Evolutionary conservation across 129 eudicot genomes (phyloP).

Genomic region (Escallonia herrerae): DNA sequence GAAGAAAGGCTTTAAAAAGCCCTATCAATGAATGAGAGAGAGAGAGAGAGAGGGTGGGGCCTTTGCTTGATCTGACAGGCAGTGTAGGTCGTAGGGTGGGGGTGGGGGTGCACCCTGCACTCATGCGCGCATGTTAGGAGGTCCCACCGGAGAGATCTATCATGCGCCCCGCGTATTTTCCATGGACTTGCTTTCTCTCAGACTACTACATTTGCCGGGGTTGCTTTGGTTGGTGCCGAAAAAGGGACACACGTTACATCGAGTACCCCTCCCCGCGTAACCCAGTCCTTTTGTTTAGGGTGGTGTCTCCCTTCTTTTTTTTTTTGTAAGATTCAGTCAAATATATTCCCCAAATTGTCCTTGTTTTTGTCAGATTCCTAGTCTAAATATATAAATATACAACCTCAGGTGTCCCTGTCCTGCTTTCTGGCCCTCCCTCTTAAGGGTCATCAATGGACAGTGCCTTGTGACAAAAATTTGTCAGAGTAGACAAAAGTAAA

Average conservation of each 20-base stretch:
- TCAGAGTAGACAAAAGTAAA: no score
- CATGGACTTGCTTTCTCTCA: no score
- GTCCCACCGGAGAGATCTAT: conserved; percentile 13
- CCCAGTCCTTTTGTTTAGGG: conserved; percentile 39
- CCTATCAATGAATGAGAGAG: conserved; percentile 4
- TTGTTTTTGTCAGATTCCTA: not conserved
- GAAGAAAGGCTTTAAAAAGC: not conserved
- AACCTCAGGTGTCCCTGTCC: no score
- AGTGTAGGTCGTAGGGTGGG: conserved; percentile 1
- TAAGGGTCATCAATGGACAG: no score
- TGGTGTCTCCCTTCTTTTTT: conserved; percentile 36
- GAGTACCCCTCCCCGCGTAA: conserved; percentile 27
- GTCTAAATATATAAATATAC: no score
- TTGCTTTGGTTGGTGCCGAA: no score
- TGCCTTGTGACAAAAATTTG: no score
- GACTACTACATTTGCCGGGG: no score
- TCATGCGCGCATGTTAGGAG: conserved; percentile 20
- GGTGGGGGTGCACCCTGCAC: conserved; percentile 16
- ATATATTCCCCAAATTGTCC: conserved; percentile 11
- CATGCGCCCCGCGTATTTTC: conserved; percentile 4
- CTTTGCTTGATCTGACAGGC: conserved; percentile 20
- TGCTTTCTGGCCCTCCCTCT: no score
- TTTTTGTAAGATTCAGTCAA: conserved; percentile 7
- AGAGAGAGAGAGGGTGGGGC: not conserved
- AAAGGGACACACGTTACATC: conserved; percentile 22